Percentiles rank a stretch among this genome's conserved stretches.
Evolutionary conservation across 441 rosid genomes (phyloP).

Genomic region (Pelargonium cotyledonis): DNA sequence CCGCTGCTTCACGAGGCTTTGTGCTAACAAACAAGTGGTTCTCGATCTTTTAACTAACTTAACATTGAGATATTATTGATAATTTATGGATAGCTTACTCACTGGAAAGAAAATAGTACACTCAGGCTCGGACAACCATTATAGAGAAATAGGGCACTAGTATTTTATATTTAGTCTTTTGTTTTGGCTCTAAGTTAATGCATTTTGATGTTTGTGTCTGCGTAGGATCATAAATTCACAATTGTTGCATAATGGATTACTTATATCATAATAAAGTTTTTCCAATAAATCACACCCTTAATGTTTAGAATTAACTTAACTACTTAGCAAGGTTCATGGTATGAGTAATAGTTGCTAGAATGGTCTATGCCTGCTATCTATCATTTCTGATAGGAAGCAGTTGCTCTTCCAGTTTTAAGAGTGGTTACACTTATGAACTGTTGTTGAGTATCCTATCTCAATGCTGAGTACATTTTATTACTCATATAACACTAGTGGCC

Average conservation of each 20-base stretch:
- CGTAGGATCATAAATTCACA: neutral
- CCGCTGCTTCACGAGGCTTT: too few species aligned
- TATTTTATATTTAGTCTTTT: neutral
- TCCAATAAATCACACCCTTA: neutral
- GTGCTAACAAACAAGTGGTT: too few species aligned
- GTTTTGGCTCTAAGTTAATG: neutral
- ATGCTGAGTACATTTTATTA: neutral
- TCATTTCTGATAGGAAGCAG: neutral
- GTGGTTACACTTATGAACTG: neutral
- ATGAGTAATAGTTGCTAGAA: neutral
- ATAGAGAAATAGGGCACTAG: neutral
- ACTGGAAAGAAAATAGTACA: neutral
- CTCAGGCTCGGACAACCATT: neutral
- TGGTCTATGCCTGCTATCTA: neutral
- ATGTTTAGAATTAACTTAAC: neutral
- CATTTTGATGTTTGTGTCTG: neutral
- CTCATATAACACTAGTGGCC: conserved; percentile 1
- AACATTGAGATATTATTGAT: too few species aligned
- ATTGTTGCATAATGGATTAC: neutral
- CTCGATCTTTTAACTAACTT: too few species aligned
- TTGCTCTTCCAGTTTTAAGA: neutral
- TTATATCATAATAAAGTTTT: neutral
- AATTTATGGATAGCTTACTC: neutral
- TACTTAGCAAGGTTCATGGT: neutral
- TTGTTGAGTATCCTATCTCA: neutral